Conservation (phyloP, 495 filamentous ascomycete species). For the Tuber aestivum region DNA sequence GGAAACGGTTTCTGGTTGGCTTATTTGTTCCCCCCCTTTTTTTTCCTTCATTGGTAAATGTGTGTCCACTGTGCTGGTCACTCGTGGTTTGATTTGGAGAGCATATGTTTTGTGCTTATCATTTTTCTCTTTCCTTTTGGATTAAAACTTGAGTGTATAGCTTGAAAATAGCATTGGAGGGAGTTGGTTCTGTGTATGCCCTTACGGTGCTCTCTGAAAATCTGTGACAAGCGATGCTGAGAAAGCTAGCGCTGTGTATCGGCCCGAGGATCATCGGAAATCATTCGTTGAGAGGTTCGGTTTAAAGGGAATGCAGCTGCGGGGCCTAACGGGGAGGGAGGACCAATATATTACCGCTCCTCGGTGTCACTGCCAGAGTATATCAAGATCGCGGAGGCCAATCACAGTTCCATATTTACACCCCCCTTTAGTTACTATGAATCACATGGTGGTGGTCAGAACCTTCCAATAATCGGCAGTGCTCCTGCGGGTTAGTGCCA, state of each 20-base stretch:
- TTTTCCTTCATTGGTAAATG: background rate
- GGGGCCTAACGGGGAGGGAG: background rate
- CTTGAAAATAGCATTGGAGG: conserved; percentile 2
- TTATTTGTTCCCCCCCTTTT: background rate
- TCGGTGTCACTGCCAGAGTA: background rate
- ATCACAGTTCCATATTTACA: background rate
- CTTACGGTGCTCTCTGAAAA: background rate
- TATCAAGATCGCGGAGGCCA: background rate
- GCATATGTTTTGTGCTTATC: background rate
- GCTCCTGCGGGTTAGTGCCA: background rate
- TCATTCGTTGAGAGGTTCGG: background rate
- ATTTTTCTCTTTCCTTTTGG: background rate
- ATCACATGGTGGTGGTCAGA: no score
- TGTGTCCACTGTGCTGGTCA: background rate
- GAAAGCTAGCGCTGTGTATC: background rate
- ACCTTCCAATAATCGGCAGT: background rate
- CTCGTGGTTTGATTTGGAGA: background rate
- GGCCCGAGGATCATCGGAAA: background rate
- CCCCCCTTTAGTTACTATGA: background rate
- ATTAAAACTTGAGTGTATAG: background rate
- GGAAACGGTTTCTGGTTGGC: background rate
- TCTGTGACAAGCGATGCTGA: background rate
- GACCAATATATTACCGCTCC: background rate
- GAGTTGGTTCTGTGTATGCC: background rate
- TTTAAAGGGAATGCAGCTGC: background rate